Conservation (phyloP, 2,329 filamentous ascomycete genomes). For the Neocatenulostroma microsporum region DNA sequence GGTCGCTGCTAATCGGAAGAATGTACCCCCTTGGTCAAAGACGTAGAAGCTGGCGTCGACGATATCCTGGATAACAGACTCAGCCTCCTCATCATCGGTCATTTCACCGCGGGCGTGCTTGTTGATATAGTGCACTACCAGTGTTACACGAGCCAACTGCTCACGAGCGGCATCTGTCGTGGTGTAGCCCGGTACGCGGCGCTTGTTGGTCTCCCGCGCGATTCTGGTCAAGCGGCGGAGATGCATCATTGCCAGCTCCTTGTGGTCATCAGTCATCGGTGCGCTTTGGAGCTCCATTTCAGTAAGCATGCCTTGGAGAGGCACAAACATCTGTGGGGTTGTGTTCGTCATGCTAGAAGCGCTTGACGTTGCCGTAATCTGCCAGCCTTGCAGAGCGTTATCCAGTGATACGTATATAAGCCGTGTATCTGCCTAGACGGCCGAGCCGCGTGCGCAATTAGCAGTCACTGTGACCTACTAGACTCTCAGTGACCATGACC, state of each 20-base stretch:
- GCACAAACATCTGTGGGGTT: too few species aligned
- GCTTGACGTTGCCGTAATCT: too few species aligned
- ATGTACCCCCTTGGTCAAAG: not conserved
- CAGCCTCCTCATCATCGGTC: not conserved
- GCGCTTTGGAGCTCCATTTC: not conserved
- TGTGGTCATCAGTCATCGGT: conserved; percentile 10
- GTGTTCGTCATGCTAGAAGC: too few species aligned
- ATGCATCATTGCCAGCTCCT: conserved; percentile 7
- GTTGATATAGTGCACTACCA: not conserved
- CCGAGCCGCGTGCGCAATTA: too few species aligned
- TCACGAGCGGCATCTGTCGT: not conserved
- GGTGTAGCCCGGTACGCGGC: not conserved
- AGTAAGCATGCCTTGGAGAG: too few species aligned
- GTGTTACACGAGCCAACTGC: not conserved
- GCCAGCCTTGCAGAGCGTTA: too few species aligned
- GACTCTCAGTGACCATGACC: too few species aligned
- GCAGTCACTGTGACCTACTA: too few species aligned
- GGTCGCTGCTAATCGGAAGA: conserved; percentile 6
- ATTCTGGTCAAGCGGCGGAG: conserved; percentile 6
- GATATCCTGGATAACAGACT: conserved; percentile 10
- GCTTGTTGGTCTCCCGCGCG: conserved; percentile 10
- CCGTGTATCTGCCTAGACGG: too few species aligned
- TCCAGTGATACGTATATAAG: too few species aligned
- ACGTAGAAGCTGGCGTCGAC: conserved; percentile 11
- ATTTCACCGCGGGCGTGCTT: not conserved